phyloP scores from a whole-genome alignment of 805 yeast genomes.

The Isabelozyma gotoi region DNA sequence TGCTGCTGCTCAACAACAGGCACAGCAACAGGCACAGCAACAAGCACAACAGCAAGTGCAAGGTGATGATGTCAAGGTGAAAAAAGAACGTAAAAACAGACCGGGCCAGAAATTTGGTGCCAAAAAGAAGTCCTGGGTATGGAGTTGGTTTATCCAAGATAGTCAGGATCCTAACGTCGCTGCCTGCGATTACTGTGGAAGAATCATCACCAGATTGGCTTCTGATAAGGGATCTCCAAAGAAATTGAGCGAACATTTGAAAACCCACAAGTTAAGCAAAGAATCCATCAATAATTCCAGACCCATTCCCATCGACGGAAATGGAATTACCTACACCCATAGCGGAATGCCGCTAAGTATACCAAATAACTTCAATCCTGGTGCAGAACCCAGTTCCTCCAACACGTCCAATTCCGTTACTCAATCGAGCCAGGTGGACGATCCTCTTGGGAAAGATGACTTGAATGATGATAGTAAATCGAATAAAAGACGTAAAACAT shows the following conservation, averaged over 20 bases:
- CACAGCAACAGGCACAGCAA: constrained; percentile 9
- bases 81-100: constrained; percentile 38
- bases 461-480: neutral
- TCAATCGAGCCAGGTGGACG: neutral
- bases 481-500: constrained; percentile 1
- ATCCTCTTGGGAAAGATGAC: neutral
- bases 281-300: constrained; percentile 42
- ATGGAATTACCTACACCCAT: constrained; percentile 32
- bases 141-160: constrained; percentile 62
- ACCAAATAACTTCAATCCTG: constrained; percentile 1
- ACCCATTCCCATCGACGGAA: constrained; percentile 36
- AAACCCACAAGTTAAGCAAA: constrained; percentile 49
- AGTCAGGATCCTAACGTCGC: constrained; percentile 47
- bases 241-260: constrained; percentile 55
- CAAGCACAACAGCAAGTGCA: constrained; percentile 6
- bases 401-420: neutral
- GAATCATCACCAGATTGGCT: constrained; percentile 44
- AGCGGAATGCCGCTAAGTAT: constrained; percentile 26
- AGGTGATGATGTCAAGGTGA: constrained; percentile 4
- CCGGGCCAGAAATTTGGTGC: constrained; percentile 62
- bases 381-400: neutral
- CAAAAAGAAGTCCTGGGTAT: constrained; percentile 61
- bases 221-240: constrained; percentile 61
- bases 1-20: constrained; percentile 7
- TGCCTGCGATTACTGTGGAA: constrained; percentile 55